Conservation (phyloP, 2,329 filamentous ascomycete genomes). For the Calonectria pteridis region DNA sequence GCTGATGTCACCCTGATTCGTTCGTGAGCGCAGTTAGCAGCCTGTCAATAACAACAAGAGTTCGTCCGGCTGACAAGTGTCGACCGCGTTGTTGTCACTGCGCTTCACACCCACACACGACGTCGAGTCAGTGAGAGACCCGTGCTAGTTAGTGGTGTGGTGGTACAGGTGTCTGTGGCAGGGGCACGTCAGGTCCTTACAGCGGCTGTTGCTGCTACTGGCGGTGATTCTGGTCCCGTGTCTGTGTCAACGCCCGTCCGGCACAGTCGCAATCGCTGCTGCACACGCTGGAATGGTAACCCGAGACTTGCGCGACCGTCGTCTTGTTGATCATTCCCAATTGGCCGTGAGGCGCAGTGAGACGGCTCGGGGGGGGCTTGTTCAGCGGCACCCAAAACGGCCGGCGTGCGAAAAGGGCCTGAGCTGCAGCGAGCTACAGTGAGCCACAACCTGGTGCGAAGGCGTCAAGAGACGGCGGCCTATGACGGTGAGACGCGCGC, state of each 20-base stretch:
- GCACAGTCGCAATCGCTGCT: slow-evolving; percentile 17
- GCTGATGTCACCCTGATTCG: not conserved
- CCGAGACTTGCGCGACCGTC: slow-evolving; percentile 38
- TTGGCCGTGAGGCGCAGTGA: slow-evolving; percentile 22
- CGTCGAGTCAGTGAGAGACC: slow-evolving; percentile 26
- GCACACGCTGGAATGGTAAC: slow-evolving; percentile 39
- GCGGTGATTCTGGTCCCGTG: slow-evolving; percentile 7
- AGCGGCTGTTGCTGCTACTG: not conserved
- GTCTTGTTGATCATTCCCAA: slow-evolving; percentile 43
- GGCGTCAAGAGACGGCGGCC: slow-evolving; percentile 9
- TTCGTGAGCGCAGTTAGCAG: not conserved
- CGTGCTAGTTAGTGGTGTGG: slow-evolving; percentile 25
- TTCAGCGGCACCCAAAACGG: slow-evolving; percentile 23
- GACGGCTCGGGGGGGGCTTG: slow-evolving; percentile 13
- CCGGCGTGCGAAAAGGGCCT: slow-evolving; percentile 18
- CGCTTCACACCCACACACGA: slow-evolving; percentile 22
- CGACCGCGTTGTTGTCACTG: slow-evolving; percentile 37
- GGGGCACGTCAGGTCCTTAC: not conserved
- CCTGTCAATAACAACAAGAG: slow-evolving; percentile 15
- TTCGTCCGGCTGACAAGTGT: slow-evolving; percentile 19
- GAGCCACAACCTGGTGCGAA: not conserved
- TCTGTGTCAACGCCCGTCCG: slow-evolving; percentile 29
- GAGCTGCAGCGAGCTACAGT: slow-evolving; percentile 3
- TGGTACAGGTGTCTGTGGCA: not conserved
- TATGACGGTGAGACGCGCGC: slow-evolving; percentile 26